Conservation (phyloP, 176 grass and related monocot species). For the Hordeum vulgare region DNA sequence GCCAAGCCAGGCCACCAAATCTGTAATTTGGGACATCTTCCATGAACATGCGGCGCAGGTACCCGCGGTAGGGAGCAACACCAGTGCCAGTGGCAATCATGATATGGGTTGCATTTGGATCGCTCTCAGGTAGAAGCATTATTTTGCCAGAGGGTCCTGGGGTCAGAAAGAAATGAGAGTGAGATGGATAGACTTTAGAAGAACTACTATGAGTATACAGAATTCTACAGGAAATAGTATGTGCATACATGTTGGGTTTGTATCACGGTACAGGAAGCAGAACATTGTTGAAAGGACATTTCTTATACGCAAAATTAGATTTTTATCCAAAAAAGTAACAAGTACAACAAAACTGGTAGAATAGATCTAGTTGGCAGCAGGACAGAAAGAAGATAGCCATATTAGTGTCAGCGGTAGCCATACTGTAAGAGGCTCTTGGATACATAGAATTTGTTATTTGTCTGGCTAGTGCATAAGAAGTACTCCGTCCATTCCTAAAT, state of each 20-base stretch:
- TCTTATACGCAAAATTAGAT: background rate
- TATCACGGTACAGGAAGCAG: background rate
- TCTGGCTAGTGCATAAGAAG: background rate
- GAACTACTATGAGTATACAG: background rate
- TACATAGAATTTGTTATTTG: background rate
- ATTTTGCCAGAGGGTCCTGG: conserved; percentile 96
- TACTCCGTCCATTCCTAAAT: too few relatives aligned
- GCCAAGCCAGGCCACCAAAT: conserved; percentile 90
- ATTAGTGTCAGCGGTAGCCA: background rate
- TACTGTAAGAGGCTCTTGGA: background rate
- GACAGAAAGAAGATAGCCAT: background rate
- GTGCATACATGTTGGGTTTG: background rate
- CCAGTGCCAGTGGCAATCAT: conserved; percentile 97
- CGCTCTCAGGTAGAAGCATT: conserved; percentile 88
- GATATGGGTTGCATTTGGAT: conserved; percentile 88
- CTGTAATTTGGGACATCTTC: conserved; percentile 73
- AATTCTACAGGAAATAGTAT: background rate
- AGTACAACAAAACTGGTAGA: background rate
- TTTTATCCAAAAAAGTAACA: background rate
- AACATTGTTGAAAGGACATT: background rate
- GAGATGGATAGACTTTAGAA: background rate
- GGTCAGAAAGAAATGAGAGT: conserved; percentile 1
- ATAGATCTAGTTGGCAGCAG: background rate
- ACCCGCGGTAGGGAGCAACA: conserved; percentile 85
- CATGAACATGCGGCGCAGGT: conserved; percentile 94